Percentiles rank a stretch among this genome's conserved stretches.
Evolutionary conservation across 495 filamentous ascomycete species (phyloP).

Genomic region (Podospora didyma): DNA sequence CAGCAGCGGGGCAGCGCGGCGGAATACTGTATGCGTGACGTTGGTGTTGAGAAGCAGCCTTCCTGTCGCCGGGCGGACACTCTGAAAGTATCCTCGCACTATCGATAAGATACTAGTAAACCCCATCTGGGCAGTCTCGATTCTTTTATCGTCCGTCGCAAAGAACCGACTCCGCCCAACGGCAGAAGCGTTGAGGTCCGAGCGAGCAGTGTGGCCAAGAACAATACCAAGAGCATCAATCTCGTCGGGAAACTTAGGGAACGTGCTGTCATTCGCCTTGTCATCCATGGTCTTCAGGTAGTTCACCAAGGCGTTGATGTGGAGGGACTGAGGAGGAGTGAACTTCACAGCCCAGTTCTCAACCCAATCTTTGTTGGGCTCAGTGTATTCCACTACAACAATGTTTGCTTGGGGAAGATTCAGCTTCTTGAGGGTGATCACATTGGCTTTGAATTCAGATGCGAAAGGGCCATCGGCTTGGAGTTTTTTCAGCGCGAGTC

Average conservation of each 20-base stretch:
- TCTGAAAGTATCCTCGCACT: constrained; percentile 64
- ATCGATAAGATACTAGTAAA: constrained; percentile 40
- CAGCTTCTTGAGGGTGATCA: constrained; percentile 42
- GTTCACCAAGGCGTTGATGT: constrained; percentile 45
- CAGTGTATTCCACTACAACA: constrained; percentile 39
- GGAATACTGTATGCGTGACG: constrained; percentile 46
- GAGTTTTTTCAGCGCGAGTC: constrained; percentile 41
- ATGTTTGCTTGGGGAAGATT: constrained; percentile 26
- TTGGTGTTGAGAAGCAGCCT: constrained; percentile 61
- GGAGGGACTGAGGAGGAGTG: constrained; percentile 31
- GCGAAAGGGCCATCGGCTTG: constrained; percentile 39
- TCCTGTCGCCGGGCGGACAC: constrained; percentile 61
- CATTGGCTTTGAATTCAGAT: constrained; percentile 54
- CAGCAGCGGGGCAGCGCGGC: constrained; percentile 18
- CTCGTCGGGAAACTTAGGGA: constrained; percentile 34
- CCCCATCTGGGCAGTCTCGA: constrained; percentile 12
- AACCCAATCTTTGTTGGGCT: constrained; percentile 36
- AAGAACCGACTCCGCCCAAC: constrained; percentile 44
- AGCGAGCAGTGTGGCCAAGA: constrained; percentile 39
- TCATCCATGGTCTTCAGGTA: constrained; percentile 46
- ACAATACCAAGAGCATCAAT: constrained; percentile 50
- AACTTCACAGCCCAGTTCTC: constrained; percentile 43
- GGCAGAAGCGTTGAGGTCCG: constrained; percentile 21
- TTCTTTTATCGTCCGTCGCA: constrained; percentile 23
- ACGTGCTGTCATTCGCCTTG: constrained; percentile 34